Percentiles rank a stretch among this genome's conserved stretches.
phyloP scores from a whole-genome alignment of 352 stramenopile species.

The Labyrinthula sp. region DNA sequence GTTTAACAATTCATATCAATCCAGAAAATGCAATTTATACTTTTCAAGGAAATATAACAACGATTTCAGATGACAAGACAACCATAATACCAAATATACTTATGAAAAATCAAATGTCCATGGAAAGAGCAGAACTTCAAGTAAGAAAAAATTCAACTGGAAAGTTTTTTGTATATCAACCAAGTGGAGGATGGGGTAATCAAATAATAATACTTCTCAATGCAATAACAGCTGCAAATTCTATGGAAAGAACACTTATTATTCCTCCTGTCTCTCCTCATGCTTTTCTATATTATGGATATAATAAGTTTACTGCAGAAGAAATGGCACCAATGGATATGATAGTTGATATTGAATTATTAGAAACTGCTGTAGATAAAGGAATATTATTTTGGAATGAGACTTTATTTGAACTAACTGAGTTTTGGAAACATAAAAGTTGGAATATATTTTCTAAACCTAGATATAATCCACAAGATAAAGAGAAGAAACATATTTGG shows the following conservation, averaged over 20 bases:
- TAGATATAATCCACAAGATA: constrained; percentile 14
- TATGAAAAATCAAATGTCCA: no score
- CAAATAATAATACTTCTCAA: constrained; percentile 23
- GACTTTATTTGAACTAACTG: no score
- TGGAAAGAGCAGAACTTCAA: constrained; percentile 22
- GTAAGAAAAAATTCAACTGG: neutral
- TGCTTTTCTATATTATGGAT: constrained; percentile 24
- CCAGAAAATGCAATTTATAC: no score
- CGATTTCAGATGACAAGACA: no score
- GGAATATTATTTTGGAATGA: no score
- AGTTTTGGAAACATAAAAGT: no score
- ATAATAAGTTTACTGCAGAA: constrained; percentile 14
- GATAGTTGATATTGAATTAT: constrained; percentile 16
- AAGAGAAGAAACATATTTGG: neutral
- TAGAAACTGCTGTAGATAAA: constrained; percentile 7
- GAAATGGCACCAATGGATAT: constrained; percentile 13
- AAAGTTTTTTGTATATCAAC: constrained; percentile 29
- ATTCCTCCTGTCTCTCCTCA: constrained; percentile 24
- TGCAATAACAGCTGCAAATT: constrained; percentile 3
- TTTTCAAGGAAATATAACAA: no score
- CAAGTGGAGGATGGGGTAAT: constrained; percentile 18
- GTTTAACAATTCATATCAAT: no score
- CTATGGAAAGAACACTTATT: constrained; percentile 12
- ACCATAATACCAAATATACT: no score
- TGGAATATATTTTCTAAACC: constrained; percentile 7